Percentiles rank a stretch among this genome's conserved stretches.
Evolutionary conservation across 768 basidiomycete species (phyloP).

Genomic region (Kwoniella botswanensis): DNA sequence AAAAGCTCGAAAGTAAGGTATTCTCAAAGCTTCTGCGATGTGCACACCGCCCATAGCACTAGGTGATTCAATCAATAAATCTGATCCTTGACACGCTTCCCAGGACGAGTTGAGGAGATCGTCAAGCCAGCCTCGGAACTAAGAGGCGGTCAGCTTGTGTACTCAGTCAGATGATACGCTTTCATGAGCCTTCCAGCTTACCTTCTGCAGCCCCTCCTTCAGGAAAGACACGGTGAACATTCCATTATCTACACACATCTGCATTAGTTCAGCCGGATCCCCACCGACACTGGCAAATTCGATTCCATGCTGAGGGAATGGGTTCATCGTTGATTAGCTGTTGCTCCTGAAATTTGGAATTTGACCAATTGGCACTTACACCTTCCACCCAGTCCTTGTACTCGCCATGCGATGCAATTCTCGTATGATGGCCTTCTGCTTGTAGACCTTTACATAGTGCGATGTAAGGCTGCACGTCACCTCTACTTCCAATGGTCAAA

Average conservation of each 20-base stretch:
- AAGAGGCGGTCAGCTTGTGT: conserved; percentile 15
- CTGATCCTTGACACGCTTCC: conserved; percentile 93
- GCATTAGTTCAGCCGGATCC: conserved; percentile 96
- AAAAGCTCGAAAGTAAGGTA: conserved; percentile 94
- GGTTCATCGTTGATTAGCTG: not conserved
- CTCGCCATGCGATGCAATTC: conserved; percentile 94
- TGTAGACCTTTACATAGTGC: conserved; percentile 79
- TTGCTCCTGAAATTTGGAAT: no score
- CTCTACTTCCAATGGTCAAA: conserved; percentile 92
- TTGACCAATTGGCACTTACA: conserved; percentile 62
- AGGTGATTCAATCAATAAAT: conserved; percentile 91
- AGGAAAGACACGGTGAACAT: conserved; percentile 95
- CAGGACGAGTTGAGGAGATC: conserved; percentile 93
- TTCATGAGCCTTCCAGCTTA: conserved; percentile 48
- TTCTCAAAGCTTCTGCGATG: conserved; percentile 89
- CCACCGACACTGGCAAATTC: conserved; percentile 93
- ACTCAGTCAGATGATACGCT: not conserved
- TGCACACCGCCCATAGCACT: conserved; percentile 97
- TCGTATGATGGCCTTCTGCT: conserved; percentile 73
- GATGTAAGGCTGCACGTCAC: conserved; percentile 98
- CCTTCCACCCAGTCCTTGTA: conserved; percentile 95
- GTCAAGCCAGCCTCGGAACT: conserved; percentile 98
- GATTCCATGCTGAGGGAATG: conserved; percentile 80
- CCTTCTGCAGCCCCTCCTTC: conserved; percentile 87
- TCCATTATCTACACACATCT: conserved; percentile 97